A percentile compares a stretch with the other conserved stretches of the same genome.
Conservation (phyloP, 192 early-diverging fungal species). For the Entomortierella beljakovae region DNA sequence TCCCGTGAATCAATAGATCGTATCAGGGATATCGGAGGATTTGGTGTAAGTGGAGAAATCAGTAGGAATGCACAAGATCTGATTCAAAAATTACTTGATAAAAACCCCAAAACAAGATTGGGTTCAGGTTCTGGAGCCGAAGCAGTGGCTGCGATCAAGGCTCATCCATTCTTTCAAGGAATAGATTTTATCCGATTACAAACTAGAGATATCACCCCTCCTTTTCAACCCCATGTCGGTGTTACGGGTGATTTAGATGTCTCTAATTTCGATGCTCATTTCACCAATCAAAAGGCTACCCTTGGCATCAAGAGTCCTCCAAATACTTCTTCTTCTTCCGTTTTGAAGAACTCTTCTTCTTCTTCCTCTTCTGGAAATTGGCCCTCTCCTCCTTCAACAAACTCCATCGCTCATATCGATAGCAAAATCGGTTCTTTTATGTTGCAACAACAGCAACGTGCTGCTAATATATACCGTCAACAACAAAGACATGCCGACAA, state of each 20-base stretch:
- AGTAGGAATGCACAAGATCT: constrained; percentile 77
- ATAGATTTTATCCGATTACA: constrained; percentile 73
- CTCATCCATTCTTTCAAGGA: constrained; percentile 75
- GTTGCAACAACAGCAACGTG: constrained; percentile 42
- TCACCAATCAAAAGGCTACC: constrained; percentile 67
- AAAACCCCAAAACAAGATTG: constrained; percentile 66
- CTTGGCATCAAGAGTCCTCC: background rate
- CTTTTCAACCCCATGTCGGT: constrained; percentile 63
- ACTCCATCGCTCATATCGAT: constrained; percentile 12
- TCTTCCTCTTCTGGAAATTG: too few species aligned
- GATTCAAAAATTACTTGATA: constrained; percentile 66
- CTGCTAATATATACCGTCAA: constrained; percentile 44
- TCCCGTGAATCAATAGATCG: too few species aligned
- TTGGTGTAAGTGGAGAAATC: constrained; percentile 54
- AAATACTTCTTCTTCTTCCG: too few species aligned
- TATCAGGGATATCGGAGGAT: too few species aligned
- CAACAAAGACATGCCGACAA: constrained; percentile 42
- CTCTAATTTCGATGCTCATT: constrained; percentile 79
- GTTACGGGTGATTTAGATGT: constrained; percentile 67
- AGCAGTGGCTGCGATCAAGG: constrained; percentile 77
- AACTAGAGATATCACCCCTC: constrained; percentile 69
- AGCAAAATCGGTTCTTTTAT: constrained; percentile 34
- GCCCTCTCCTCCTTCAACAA: background rate
- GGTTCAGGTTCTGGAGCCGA: constrained; percentile 64
- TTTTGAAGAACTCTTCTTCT: too few species aligned